Evolutionary conservation across 148 eudicot genomes (phyloP), one percentile per base, ranked within the genome.

Genomic region (Oxyria digyna): DNA sequence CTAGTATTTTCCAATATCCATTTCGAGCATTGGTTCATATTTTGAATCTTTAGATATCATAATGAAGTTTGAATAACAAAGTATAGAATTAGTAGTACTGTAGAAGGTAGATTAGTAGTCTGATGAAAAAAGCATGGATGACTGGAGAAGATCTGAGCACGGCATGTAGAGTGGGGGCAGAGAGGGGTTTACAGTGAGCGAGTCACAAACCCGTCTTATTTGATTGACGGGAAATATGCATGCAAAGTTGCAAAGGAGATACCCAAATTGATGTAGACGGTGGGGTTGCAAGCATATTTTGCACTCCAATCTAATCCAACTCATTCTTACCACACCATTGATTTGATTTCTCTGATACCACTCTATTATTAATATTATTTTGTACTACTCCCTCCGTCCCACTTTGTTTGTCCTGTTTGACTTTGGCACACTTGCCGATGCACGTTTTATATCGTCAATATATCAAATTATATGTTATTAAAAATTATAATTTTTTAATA

Each of bases 81-180:
- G 26, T 21, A 5, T n/a, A 49, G 27, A 4, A 35, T 35, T 35
- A 2, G 4, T 6, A 35, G 38, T 35, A 35, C 4, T 35, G 38
- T 54, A 54, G 29, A 23, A n/a, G 29, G 31, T 54, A 59, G 37
- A 26, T 4, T 24, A 54, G 35, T 27, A 26, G 49, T 45, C 49
- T 50, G 57, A 27, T 50, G 20, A 27, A 21, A 57, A 57, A 57
- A 57, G 63, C 35, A 57, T 27, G 65, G 65, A 59, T 59, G 65
- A 59, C 65, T 59, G 65, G 65, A 59, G 65, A 59, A 59, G 65
- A 59, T 59, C 65, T 59, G 65, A 59, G 37, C 65, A 59, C 35
- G 65, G 37, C 65, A 59, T 59, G 65, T 59, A 59, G 37, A 23
- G 62, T 26, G 62, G 62, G n/a, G 62, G 31, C 31, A 24, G 31